Conservation (phyloP, 106 monocot genomes). For the Gastrodia elata region DNA sequence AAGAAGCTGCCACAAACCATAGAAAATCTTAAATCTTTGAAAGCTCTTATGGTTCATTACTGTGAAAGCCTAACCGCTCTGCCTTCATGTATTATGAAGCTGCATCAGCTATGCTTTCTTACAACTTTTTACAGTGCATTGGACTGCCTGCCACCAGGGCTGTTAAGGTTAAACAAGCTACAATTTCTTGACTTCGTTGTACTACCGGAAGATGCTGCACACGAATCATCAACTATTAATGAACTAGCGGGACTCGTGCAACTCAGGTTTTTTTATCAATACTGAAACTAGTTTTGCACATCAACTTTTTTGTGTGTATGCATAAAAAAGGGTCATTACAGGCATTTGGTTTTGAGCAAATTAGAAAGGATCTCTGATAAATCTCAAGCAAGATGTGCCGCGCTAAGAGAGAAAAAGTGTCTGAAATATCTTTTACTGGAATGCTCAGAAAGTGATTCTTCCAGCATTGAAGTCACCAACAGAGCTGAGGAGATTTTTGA, state of each 20-base stretch:
- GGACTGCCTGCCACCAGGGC: too few species aligned
- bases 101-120: too few species aligned
- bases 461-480: background rate
- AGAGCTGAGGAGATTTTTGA: background rate
- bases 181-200: too few species aligned
- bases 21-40: background rate
- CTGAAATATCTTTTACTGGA: background rate
- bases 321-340: too few species aligned
- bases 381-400: background rate
- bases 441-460: background rate
- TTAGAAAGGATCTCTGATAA: background rate
- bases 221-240: too few species aligned
- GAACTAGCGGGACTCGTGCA: too few species aligned
- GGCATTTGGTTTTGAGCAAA: background rate
- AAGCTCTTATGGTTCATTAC: background rate
- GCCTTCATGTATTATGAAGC: background rate
- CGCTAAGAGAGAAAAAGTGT: background rate
- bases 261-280: too few species aligned
- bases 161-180: too few species aligned
- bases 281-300: too few species aligned
- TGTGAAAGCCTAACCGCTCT: background rate
- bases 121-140: too few species aligned
- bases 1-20: background rate
- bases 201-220: too few species aligned
- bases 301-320: too few species aligned